Conservation (phyloP, 768 basidiomycete genomes). For the Kwoniella sp. region DNA sequence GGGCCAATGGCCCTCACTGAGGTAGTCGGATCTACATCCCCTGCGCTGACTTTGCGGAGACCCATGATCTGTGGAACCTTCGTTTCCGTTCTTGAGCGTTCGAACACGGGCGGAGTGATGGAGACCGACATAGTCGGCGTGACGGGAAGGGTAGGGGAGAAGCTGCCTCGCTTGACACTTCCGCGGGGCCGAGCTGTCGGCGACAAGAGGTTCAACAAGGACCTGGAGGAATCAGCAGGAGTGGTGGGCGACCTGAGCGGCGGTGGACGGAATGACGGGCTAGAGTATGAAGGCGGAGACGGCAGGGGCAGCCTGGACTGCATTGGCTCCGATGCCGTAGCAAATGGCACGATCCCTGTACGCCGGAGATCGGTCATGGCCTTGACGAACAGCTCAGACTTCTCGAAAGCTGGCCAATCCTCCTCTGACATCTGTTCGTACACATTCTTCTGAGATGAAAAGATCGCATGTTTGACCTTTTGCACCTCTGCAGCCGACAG, state of each 20-base stretch:
- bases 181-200: conserved; percentile 14
- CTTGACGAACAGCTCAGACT: conserved; percentile 89
- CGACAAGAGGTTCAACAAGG: conserved; percentile 9
- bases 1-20: conserved; percentile 1
- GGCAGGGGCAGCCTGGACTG: background rate
- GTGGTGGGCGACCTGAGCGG: conserved; percentile 7
- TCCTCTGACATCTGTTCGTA: conserved; percentile 82
- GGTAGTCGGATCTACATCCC: background rate
- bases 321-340: background rate
- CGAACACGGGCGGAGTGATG: conserved; percentile 29
- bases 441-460: conserved; percentile 80
- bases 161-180: conserved; percentile 18
- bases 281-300: background rate
- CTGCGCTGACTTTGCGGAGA: conserved; percentile 11
- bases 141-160: conserved; percentile 23
- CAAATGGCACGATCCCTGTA: conserved; percentile 8
- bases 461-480: conserved; percentile 63
- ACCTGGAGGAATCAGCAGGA: conserved; percentile 12
- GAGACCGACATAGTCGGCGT: conserved; percentile 28
- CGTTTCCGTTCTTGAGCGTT: conserved; percentile 16
- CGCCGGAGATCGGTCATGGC: conserved; percentile 64
- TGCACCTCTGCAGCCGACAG: conserved; percentile 65
- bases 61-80: background rate
- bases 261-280: conserved; percentile 4
- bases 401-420: conserved; percentile 84